Base-by-base conservation (phyloP, 2,329 filamentous ascomycete genomes). In the Mollisiaceae sp. region DNA sequence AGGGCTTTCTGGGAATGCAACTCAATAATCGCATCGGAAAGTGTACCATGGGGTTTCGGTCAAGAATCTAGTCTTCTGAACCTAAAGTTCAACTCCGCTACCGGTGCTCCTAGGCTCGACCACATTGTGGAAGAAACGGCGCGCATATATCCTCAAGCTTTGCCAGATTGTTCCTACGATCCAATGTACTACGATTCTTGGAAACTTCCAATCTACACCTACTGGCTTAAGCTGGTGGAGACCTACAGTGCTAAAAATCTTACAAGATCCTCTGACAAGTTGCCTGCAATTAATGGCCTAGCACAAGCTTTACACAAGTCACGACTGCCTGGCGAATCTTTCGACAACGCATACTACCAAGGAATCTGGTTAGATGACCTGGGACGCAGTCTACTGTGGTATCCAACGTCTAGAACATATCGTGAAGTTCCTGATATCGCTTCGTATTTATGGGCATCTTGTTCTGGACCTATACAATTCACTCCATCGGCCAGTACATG, bases 221-320 rank as follows among this genome's bases (percentile, higher is more conserved):
- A 47, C 43, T 47, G 43, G 43, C 43, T 47, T 18, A n/a, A n/a
- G 9, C n/a, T 47, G 20, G 43, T 47, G 3, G 43, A 47, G n/a
- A 47, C 14, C n/a, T 47, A n/a, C 43, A 47, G 43, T 18, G 15
- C 43, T n/a, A 47, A 47, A 22, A 20, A 22, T 18, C 43, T 47
- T 18, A 47, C 43, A 22, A 18, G 15, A 47, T 4, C 43, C 20
- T 47, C 43, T 9, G 43, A 47, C 43, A 47, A 47, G 43, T 9
- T 47, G 43, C 43, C 43, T 47, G 43, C 43, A 6, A 47, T 47
- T 22, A n/a, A 18, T 20, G 43, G 43, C 20, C 8, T 47, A 18
- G 43, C 43, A 8, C 43, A 47, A 22, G 43, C 43, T 47, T 18
- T 47, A 22, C 43, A 47, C 43, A 47, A 47, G n/a, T 47, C 43